Base-by-base conservation (phyloP, 2,329 filamentous ascomycete species). In the Phoma sp. region DNA sequence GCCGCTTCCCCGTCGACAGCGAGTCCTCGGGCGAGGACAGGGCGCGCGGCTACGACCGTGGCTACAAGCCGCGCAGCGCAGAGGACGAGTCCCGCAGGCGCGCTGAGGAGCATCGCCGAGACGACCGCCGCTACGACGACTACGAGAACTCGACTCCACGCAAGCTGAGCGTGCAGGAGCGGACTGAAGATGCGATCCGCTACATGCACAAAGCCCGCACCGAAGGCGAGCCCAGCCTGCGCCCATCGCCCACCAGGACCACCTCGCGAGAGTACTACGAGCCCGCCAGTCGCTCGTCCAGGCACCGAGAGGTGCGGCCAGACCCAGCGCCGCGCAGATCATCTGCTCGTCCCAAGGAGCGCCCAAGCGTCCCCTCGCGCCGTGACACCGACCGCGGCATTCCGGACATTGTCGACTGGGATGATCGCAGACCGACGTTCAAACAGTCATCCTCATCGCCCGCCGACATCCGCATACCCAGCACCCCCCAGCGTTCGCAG, bases 401-500 rank as follows among this genome's bases (percentile, higher is more conserved):
- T 6, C 61, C 66, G 28, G 66, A 74, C 42, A 69, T 74, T 32
- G 67, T 74, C 7, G 68, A 74, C 21, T 74, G 68, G 70, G 61
- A 60, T 12, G 66, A 68, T 23, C 54, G 69, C 60, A 56, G 51
- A 14, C 59, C 62, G 20, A 73, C 77, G 2, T 71, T 81, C 53
- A 74, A 73, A 49, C 72, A 77, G 10, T 73, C 77, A 17, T 55
- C 56, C 28, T 75, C 74, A 7, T 74, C 73, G 20, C 71, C 73
- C n/a, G 65, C 71, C 12, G 67, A 71, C 15, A 62, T 74, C 36
- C 71, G 71, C 33, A 50, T 68, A 15, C 64, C 64, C 15, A 26
- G 48, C 25, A 53, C 59, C 25, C 69, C 68, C 14, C 63, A 68
- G 42, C 73, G 73, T 50, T 66, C 73, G 3, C 68, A 69, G 47